Base-by-base conservation (phyloP, 306 rosid species). In the Gleditsia sinensis region DNA sequence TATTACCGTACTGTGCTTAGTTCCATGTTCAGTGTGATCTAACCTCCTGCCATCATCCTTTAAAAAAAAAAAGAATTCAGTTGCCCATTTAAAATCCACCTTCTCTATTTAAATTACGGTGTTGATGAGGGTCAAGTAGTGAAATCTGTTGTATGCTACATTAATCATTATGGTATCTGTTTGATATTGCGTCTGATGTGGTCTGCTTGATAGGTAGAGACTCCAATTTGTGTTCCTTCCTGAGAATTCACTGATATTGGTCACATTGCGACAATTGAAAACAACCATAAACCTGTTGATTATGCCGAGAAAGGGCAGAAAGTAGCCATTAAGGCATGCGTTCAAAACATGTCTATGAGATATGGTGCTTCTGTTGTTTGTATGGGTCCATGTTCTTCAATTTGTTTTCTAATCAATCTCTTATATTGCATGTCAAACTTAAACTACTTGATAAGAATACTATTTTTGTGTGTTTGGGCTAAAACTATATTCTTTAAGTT, bases 211-310 rank as follows among this genome's bases (percentile, higher is more conserved):
- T 87, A 94, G 99, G 76, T 94, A 65, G 99, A 98, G 71, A 92
- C 96, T 75, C 99, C 98, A 64, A 79, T 94, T 66, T 94, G 99
- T 85, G 63, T 94, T 75, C 99, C 96, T 72, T 89, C 87, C 28
- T 83, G 86, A 82, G 96, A 92, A 19, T 94, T 84, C 86, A 92
- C 87, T 75, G 94, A 86, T 58, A 90, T 94, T 57, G 99, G 99
- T 13, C 89, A 88, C 59, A 83, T 94, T 68, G 91, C 96, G 19
- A 92, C 98, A 17, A 88, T 94, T 37, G 96, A 92, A 80, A 92
- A 90, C 72, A 94, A 94, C 81, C 89, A 92, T 67, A 92, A 88
- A 79, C 88, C 99, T 36, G 98, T 94, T 77, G 96, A 94, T 79
- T 75, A 45, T 37, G 98, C 99, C 9, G 92, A 92, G 87, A 94